phyloP scores from a whole-genome alignment of 1,284 basidiomycete genomes.

The Pseudozyma thailandica region DNA sequence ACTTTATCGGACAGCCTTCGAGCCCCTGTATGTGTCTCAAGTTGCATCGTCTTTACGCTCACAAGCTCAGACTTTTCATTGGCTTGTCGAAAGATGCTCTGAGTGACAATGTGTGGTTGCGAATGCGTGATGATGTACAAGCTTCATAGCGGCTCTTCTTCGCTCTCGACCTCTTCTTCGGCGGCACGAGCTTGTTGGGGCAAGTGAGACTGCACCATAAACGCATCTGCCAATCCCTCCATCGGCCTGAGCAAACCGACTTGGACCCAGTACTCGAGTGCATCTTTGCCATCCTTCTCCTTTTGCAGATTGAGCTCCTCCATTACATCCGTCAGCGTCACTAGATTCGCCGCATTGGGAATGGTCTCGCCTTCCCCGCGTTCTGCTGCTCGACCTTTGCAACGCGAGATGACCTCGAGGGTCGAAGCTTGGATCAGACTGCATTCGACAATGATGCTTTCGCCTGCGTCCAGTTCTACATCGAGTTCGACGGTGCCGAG shows the following conservation, averaged over 20 bases:
- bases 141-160: constrained; percentile 6
- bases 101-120: too few species aligned
- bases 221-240: constrained; percentile 28
- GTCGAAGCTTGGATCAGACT: constrained; percentile 34
- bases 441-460: constrained; percentile 38
- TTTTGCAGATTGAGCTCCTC: constrained; percentile 44
- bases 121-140: too few species aligned
- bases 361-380: background rate
- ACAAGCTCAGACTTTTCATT: too few species aligned
- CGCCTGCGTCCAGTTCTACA: constrained; percentile 51
- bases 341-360: constrained; percentile 4
- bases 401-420: constrained; percentile 35
- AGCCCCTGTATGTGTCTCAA: too few species aligned
- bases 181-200: background rate
- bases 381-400: constrained; percentile 3
- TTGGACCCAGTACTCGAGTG: constrained; percentile 36
- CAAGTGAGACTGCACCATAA: constrained; percentile 23
- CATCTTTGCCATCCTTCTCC: constrained; percentile 38
- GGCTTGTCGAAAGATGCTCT: background rate
- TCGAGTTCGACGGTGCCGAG: constrained; percentile 58
- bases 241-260: constrained; percentile 22
- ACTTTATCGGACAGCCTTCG: too few species aligned
- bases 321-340: constrained; percentile 43
- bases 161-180: constrained; percentile 7
- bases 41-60: too few species aligned